Base-by-base conservation (phyloP, 2,329 filamentous ascomycete genomes). In the Trichoderma pleuroti region DNA sequence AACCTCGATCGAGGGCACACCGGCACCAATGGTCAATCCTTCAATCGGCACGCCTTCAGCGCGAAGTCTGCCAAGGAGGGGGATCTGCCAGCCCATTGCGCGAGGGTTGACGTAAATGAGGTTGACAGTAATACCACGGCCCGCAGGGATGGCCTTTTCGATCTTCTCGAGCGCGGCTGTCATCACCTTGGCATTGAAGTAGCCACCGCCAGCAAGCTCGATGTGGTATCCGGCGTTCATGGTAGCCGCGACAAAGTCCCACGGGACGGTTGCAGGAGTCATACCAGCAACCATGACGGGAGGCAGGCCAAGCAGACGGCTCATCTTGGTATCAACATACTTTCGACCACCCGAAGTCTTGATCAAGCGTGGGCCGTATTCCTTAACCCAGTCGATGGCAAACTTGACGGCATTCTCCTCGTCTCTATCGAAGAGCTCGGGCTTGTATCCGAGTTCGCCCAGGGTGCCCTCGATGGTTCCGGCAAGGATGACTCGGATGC, bases 301-400 rank as follows among this genome's bases (percentile, higher is more conserved):
- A 10, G 94, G 93, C 5, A 96, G 85, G 75, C 94, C 94, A 21
- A 97, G 85, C 24, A 97, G 84, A 75, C 93, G 88, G 81, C 92
- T 97, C 91, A 98, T 96, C 85, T 97, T 98, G 73, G 96, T 99
- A 80, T 98, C 94, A 60, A 99, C 93, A 75, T 92, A 98, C 2
- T 93, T 97, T 78, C 94, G 88, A 24, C 96, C 96, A 70, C 89
- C 90, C 12, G 94, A 95, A 16, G 93, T 98, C 83, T 93, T 96
- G 76, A 97, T 90, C 56, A 99, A 86, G 72, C 91, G 92, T n/a
- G 97, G 96, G 11, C 95, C 94, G 79, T 96, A 94, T 80, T 98
- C 94, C 82, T 97, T 97, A 71, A 99, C 94, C 97, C 97, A 99
- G 81, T 99, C 93, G 34, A 94, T 91, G 62, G 96, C 95, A 80